Conservation (phyloP, 2,329 filamentous ascomycete species). For the Cordyceps pruinosa region DNA sequence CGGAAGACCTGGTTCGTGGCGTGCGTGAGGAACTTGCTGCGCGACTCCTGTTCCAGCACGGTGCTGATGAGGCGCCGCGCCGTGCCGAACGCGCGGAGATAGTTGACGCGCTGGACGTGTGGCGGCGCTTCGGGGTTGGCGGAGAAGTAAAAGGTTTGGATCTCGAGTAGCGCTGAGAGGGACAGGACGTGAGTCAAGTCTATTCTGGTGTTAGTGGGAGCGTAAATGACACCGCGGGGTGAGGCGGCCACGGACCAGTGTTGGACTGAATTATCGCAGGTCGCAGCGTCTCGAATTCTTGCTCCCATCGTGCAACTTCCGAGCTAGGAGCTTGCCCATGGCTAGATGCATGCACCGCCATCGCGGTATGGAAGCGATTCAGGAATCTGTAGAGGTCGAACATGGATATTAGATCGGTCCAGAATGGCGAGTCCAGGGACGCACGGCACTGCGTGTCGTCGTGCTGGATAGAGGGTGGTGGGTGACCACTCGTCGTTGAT, state of each 20-base stretch:
- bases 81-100: constrained; percentile 42
- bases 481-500: constrained; percentile 38
- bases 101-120: constrained; percentile 36
- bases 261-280: constrained; percentile 39
- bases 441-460: constrained; percentile 38
- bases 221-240: neutral
- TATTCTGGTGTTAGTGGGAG: constrained; percentile 17
- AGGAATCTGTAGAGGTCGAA: constrained; percentile 45
- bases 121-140: constrained; percentile 33
- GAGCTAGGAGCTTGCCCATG: constrained; percentile 39
- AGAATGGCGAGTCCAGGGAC: constrained; percentile 32
- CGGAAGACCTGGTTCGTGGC: constrained; percentile 45
- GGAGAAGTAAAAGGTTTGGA: constrained; percentile 47
- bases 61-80: constrained; percentile 38
- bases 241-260: constrained; percentile 32
- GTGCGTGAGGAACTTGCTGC: constrained; percentile 36
- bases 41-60: constrained; percentile 36
- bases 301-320: constrained; percentile 42
- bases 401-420: constrained; percentile 35
- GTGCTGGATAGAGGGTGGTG: constrained; percentile 44
- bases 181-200: constrained; percentile 44
- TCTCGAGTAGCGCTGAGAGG: constrained; percentile 43
- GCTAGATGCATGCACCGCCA: constrained; percentile 40
- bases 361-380: constrained; percentile 41
- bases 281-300: constrained; percentile 44